Evolutionary conservation across 306 rosid species (phyloP), one percentile per base, ranked within the genome.

Genomic region (Neltuma alba): DNA sequence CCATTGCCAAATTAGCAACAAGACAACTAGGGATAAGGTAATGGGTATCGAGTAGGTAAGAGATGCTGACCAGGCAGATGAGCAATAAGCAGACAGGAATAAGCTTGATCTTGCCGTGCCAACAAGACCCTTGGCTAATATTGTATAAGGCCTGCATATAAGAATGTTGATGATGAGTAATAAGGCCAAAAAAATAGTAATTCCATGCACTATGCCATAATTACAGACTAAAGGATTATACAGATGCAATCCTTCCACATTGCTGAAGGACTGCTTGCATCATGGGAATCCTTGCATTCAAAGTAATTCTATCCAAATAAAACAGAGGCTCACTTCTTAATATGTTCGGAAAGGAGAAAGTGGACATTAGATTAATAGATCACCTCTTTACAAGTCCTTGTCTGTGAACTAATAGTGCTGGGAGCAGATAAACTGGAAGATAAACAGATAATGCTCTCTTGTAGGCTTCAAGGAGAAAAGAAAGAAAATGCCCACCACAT

Each of bases 101-200:
- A 91, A 77, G 87, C 95, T 91, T 72, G 95, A 91, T 84, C 92
- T 84, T 41, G 92, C 91, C 23, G 95, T 91, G 79, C 90, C 95
- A 48, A 84, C 71, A 76, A 91, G 85, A 70, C 89, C 90, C 76
- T 88, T 91, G 25, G 84, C 89, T 45, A 89, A 70, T 76, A 91
- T 84, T 66, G 85, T 77, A 84, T 60, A 25, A 31, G 89, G 95
- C 83, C 95, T 91, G 89, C 87, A 73, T 9, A 38, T 37, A 82
- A 70, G 60, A 14, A 78, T 78, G 71, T 36, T 20, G 42, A 81
- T n/a, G 70, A 41, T 57, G 12, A 74, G 69, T 36, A 18, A 76
- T 44, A 38, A 11, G 25, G 44, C 40, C 16, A 60, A 9, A 36
- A 36, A 48, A 21, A 47, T 54, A 68, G 74, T 52, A 40, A 48